Evolutionary conservation across 1,284 basidiomycete species (phyloP), one percentile per base, ranked within the genome.

Genomic region (Cryptococcus neoformans): DNA sequence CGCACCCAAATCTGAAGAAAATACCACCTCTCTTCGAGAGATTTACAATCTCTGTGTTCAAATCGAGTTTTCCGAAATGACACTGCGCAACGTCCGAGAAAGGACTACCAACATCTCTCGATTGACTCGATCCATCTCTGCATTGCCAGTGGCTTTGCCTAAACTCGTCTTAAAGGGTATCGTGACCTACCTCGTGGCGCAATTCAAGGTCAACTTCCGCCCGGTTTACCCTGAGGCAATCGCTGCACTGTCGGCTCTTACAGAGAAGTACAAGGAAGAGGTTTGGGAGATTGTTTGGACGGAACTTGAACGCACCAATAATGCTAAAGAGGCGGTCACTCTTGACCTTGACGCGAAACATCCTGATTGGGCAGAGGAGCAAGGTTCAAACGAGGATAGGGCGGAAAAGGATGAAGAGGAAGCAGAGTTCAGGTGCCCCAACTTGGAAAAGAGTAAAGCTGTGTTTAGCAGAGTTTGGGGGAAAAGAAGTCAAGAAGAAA

Each of bases 191-290:
- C 66, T 77, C 34, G 53, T 74, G 36, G 59, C 69, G 2, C 92
- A 96, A 73, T 80, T 96, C 49, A 96, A 96, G 78, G 88, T 96
- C 64, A 92, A 92, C 72, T 80, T 96, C 48, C 83, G 90, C 38
- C 94, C 94, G 0, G 68, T 95, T 10, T 98, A 92, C 88, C 82
- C 84, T 5, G 87, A 92, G n/a, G 84, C 91, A 1, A 83, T 85
- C 14, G 81, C 83, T 6, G 86, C 88, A 0, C 76, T 97, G 1
- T 81, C 84, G 0, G 77, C 80, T 0, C 10, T 67, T 4, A 78
- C 84, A 0, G 79, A 82, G 38, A 77, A 83, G 17, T 85, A 86
- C 60, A 85, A 84, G 0, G 85, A 90, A 62, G 59, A 82, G 0
- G 83, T 92, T 0, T 96, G 93, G 93, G 57, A 67, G 1, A 71